phyloP scores from a whole-genome alignment of 108 stramenopile genomes.

The Conticribra guillardii region DNA sequence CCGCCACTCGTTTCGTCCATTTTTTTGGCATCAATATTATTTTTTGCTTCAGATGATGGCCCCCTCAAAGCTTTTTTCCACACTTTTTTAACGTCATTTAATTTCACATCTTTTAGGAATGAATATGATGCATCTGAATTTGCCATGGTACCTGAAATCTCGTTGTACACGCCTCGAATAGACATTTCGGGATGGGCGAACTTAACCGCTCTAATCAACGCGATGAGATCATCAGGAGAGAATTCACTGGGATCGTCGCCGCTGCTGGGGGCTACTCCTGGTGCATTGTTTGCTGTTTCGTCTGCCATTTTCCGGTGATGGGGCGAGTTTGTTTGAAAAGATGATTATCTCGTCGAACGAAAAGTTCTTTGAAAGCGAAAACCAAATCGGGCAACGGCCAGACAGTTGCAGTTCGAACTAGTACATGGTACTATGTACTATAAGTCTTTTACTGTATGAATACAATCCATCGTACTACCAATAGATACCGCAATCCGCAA shows the following conservation, averaged over 20 bases:
- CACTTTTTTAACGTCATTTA: conserved; percentile 74
- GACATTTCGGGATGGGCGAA: conserved; percentile 68
- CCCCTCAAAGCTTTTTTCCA: conserved; percentile 74
- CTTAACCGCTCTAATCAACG: conserved; percentile 65
- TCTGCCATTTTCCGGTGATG: too few species aligned
- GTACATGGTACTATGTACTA: too few species aligned
- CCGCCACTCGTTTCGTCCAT: not conserved
- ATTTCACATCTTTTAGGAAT: conserved; percentile 46
- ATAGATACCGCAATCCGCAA: too few species aligned
- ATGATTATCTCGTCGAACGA: too few species aligned
- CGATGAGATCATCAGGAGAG: conserved; percentile 61
- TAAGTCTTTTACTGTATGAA: too few species aligned
- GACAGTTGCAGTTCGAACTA: too few species aligned
- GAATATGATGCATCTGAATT: conserved; percentile 32
- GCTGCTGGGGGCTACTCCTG: too few species aligned
- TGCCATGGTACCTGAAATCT: conserved; percentile 54
- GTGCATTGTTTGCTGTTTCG: too few species aligned
- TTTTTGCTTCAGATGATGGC: conserved; percentile 2
- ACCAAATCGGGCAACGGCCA: too few species aligned
- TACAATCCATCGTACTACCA: too few species aligned
- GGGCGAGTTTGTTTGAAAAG: too few species aligned
- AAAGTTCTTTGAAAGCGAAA: too few species aligned
- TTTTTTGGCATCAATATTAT: not conserved
- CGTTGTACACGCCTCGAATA: conserved; percentile 58
- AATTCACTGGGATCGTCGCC: conserved; percentile 5